Evolutionary conservation across 2,329 filamentous ascomycete genomes (phyloP), one percentile per base, ranked within the genome.

Genomic region (Microdochium trichocladiopsis): DNA sequence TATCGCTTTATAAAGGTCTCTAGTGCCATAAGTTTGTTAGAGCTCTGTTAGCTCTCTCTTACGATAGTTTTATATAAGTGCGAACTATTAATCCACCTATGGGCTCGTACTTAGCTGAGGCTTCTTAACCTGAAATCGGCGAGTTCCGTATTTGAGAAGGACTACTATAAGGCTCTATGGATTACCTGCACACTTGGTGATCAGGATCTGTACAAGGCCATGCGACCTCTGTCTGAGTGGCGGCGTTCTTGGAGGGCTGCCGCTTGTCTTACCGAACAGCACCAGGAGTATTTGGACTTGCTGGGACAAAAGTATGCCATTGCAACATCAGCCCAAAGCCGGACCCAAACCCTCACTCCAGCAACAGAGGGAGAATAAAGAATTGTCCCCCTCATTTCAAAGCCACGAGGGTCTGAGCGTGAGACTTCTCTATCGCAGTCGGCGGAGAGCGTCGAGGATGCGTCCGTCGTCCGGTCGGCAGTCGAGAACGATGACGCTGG

Each of bases 171-270:
- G 48, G 56, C 49, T 2, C 22, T 56, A 14, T 55, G 53, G 49
- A 52, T 62, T 31, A 59, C 61, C 14, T 65, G 60, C 60, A 55
- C 53, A 2, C 55, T 65, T 45, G 62, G 62, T 1, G 54, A 58
- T 0, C 25, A 56, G 14, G 52, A 57, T 14, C 48, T 63, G 1
- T 61, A 60, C 48, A 52, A 57, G 12, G 52, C 63, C 10, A 60
- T 60, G 56, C 18, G 57, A 54, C 49, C 55, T 62, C 21, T 53
- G 60, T 14, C 56, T 63, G 5, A 11, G 47, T 9, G 48, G 18
- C 2, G 23, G 21, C 6, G 24, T 21, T 6, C 47, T 25, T 23
- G 47, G 3, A 48, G n/a, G 14, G 18, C 22, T 48, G 47, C 47
- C 23, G 23, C 47, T 48, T n/a, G 23, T 48, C 23, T 48, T 8